phyloP scores from a whole-genome alignment of 257 asterid genomes.

The Fraxinus cuspidata region DNA sequence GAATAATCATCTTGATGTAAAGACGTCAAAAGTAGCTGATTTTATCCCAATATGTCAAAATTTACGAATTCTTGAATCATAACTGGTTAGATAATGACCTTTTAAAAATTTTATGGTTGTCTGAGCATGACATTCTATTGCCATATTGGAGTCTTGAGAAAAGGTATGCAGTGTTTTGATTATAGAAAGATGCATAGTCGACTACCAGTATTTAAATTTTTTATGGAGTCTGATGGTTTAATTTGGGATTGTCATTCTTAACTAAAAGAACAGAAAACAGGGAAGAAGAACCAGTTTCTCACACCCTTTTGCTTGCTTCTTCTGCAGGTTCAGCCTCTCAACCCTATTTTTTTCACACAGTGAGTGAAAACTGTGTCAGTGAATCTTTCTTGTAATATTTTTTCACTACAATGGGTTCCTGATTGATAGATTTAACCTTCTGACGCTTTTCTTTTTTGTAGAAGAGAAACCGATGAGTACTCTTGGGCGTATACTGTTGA shows the following conservation, averaged over 20 bases:
- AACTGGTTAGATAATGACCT: neutral
- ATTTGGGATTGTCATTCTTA: neutral
- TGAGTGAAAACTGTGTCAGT: slow-evolving; percentile 37
- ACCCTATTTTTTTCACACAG: slow-evolving; percentile 60
- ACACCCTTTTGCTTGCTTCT: slow-evolving; percentile 6
- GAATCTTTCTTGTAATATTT: neutral
- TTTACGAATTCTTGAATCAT: neutral
- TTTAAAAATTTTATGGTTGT: neutral
- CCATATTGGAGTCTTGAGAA: neutral
- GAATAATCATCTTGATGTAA: neutral
- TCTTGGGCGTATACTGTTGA: slow-evolving; percentile 57
- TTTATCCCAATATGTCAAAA: neutral
- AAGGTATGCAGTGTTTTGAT: neutral
- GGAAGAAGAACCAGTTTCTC: neutral
- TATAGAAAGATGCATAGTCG: neutral
- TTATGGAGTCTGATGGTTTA: neutral
- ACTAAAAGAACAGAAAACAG: neutral
- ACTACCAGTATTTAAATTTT: neutral
- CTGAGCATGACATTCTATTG: too few relatives aligned
- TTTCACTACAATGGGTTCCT: neutral
- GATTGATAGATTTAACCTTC: neutral
- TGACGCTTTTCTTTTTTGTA: slow-evolving; percentile 19
- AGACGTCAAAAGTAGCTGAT: neutral
- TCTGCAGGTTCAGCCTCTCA: slow-evolving; percentile 70
- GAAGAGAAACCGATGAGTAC: slow-evolving; percentile 60